Conservation (phyloP, 1,139 yeast genomes). For the Pichia sp. region DNA sequence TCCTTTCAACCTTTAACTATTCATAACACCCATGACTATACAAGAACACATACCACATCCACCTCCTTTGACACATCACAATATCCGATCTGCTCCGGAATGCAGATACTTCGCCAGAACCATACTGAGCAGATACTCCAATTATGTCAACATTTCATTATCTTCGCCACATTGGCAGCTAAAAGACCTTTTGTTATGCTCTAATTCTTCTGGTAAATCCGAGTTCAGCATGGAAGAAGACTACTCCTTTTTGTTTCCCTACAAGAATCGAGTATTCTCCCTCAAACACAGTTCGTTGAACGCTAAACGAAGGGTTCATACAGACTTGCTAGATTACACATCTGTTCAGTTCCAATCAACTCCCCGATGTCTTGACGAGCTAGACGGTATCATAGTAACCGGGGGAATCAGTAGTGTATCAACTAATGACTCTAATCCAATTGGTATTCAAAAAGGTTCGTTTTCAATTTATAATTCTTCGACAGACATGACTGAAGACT, state of each 20-base stretch:
- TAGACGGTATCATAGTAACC: conserved; percentile 50
- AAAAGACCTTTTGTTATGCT: conserved; percentile 55
- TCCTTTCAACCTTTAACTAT: no score
- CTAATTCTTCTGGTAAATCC: conserved; percentile 22
- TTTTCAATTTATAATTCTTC: conserved; percentile 24
- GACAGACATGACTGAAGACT: conserved; percentile 38
- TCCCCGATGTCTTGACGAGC: conserved; percentile 65
- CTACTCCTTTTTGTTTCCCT: conserved; percentile 35
- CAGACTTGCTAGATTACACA: not conserved
- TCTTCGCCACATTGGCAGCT: conserved; percentile 68
- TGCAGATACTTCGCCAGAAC: not conserved
- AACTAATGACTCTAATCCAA: conserved; percentile 1
- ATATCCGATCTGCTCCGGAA: not conserved
- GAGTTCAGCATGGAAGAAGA: not conserved
- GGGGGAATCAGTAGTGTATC: conserved; percentile 46
- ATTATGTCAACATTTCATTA: conserved; percentile 8
- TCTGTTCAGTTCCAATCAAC: conserved; percentile 39
- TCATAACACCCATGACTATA: no score
- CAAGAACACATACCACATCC: no score
- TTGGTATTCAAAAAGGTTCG: conserved; percentile 9
- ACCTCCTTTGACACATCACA: no score
- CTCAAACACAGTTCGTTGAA: conserved; percentile 17
- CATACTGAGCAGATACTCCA: conserved; percentile 2
- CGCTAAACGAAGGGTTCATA: not conserved
- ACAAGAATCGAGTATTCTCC: conserved; percentile 36